phyloP scores from a whole-genome alignment of 78 protist genomes.

The Bigelowiella natans region DNA sequence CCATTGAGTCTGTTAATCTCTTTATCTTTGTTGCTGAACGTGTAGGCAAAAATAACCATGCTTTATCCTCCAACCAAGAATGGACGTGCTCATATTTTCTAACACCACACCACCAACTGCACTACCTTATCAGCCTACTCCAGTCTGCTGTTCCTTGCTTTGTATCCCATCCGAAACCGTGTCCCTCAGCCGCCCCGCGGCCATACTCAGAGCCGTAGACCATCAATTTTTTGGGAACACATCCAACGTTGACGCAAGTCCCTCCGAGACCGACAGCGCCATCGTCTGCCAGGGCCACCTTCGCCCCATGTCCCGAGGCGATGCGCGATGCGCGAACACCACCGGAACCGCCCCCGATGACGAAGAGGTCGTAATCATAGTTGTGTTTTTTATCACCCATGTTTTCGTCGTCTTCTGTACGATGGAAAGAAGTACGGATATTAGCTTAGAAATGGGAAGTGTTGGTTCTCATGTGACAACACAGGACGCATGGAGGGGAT shows the following conservation, averaged over 20 bases:
- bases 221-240: slow-evolving; percentile 77
- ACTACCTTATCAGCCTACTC: background rate
- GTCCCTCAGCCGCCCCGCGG: background rate
- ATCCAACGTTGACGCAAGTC: slow-evolving; percentile 88
- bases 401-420: background rate
- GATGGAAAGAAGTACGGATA: no score
- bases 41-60: no score
- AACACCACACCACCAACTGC: no score
- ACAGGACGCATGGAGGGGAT: no score
- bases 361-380: slow-evolving; percentile 8
- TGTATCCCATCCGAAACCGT: background rate
- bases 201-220: background rate
- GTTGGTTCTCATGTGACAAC: no score
- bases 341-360: slow-evolving; percentile 15
- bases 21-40: background rate
- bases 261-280: slow-evolving; percentile 50
- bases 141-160: background rate
- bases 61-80: no score
- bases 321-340: background rate
- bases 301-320: slow-evolving; percentile 15
- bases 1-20: background rate
- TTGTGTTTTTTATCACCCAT: background rate
- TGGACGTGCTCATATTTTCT: no score
- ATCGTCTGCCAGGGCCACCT: background rate
- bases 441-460: no score